A percentile compares a stretch with the other conserved stretches of the same genome.
phyloP scores from a whole-genome alignment of 352 stramenopile genomes.

The Elongisporangium prolatum region DNA sequence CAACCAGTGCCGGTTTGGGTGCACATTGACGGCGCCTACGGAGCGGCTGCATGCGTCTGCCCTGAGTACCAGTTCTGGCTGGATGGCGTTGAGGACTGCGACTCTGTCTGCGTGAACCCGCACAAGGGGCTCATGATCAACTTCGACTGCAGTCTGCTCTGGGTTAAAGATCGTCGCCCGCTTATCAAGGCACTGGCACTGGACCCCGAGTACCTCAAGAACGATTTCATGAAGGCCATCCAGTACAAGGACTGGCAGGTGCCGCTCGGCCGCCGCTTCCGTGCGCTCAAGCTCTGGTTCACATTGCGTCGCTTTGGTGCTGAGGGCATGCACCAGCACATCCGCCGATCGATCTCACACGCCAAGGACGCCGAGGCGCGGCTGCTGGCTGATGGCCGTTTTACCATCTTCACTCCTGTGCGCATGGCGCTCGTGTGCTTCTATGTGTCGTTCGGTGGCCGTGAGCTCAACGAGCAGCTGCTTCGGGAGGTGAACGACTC shows the following conservation, averaged over 20 bases:
- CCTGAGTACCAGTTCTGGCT: constrained; percentile 50
- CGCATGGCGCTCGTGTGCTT: constrained; percentile 68
- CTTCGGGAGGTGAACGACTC: constrained; percentile 53
- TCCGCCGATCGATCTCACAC: constrained; percentile 41
- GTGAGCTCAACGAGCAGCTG: constrained; percentile 39
- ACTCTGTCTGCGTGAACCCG: constrained; percentile 69
- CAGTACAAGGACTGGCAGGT: constrained; percentile 82
- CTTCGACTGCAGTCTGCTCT: constrained; percentile 63
- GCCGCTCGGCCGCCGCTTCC: constrained; percentile 61
- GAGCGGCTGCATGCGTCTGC: constrained; percentile 41
- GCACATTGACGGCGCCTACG: constrained; percentile 63
- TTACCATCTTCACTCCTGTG: constrained; percentile 41
- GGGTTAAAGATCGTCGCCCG: constrained; percentile 50
- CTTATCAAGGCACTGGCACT: constrained; percentile 52
- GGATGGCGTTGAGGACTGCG: constrained; percentile 45
- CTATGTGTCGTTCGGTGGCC: constrained; percentile 35
- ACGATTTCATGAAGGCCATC: constrained; percentile 51
- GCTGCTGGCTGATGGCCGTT: constrained; percentile 35
- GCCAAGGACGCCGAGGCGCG: constrained; percentile 37
- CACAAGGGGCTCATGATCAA: constrained; percentile 76
- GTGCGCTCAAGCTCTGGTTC: constrained; percentile 69
- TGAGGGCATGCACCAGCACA: constrained; percentile 41
- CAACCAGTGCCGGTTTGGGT: constrained; percentile 47
- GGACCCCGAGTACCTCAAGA: constrained; percentile 69
- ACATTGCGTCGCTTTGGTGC: constrained; percentile 63